Evolutionary conservation across 169 alveolate genomes (phyloP).

Genomic region (Plasmodium gonderi): DNA sequence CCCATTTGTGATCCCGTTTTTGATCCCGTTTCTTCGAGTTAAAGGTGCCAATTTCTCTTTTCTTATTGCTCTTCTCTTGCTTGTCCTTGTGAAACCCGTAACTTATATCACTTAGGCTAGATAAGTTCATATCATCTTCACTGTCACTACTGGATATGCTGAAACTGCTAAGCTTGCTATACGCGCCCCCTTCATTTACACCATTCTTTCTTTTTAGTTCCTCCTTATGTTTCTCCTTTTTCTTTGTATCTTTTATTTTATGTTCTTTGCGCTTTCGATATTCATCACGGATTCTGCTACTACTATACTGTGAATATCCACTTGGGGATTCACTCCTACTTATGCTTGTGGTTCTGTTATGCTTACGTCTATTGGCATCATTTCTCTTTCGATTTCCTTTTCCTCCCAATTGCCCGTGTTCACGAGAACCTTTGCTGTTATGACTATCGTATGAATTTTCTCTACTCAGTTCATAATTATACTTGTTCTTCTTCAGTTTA

Average conservation of each 20-base stretch:
- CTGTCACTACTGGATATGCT: conserved; percentile 5
- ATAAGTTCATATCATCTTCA: conserved; percentile 6
- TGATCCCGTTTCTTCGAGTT: background rate
- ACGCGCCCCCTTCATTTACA: background rate
- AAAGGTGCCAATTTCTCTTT: too few species aligned
- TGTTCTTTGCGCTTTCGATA: background rate
- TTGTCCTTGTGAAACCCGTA: background rate
- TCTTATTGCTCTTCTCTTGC: background rate
- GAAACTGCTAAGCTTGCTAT: conserved; percentile 1
- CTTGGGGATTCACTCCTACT: background rate
- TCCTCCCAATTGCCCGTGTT: too few species aligned
- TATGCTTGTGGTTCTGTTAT: background rate
- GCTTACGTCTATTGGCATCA: background rate
- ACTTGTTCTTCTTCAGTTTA: background rate
- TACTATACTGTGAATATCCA: background rate
- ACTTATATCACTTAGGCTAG: background rate
- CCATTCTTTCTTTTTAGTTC: background rate
- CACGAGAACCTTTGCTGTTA: too few species aligned
- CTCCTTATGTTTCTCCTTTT: background rate
- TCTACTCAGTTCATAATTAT: too few species aligned
- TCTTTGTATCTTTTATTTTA: background rate
- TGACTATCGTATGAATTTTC: too few species aligned
- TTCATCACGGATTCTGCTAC: background rate
- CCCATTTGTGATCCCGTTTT: background rate
- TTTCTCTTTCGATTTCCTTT: background rate